phyloP scores from a whole-genome alignment of 257 asterid genomes.

The Penstemon davidsonii region DNA sequence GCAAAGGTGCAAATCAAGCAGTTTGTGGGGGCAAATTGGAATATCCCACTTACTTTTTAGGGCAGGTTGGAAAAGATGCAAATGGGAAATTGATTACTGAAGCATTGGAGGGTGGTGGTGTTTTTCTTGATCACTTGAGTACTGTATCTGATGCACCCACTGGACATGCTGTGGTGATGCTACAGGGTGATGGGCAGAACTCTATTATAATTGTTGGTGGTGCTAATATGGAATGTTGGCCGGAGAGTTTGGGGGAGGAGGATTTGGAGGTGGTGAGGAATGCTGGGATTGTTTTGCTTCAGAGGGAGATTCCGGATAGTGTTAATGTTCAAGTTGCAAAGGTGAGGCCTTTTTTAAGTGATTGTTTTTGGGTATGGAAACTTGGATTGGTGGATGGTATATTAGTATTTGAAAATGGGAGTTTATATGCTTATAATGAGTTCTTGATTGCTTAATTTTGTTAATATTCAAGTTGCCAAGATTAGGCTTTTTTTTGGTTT shows the following conservation, averaged over 20 bases:
- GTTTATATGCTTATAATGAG: background rate
- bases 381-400: constrained; percentile 2
- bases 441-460: background rate
- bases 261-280: constrained; percentile 59
- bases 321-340: constrained; percentile 86
- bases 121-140: constrained; percentile 55
- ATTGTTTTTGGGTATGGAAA: background rate
- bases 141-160: constrained; percentile 66
- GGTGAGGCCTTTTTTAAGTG: constrained; percentile 46
- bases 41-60: constrained; percentile 80
- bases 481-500: too few relatives aligned
- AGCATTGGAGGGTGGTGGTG: constrained; percentile 72
- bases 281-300: constrained; percentile 93
- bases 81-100: constrained; percentile 74
- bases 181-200: constrained; percentile 82
- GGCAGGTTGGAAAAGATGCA: constrained; percentile 89
- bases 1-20: constrained; percentile 97
- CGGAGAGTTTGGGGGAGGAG: constrained; percentile 53
- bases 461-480: too few relatives aligned
- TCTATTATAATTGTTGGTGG: constrained; percentile 92
- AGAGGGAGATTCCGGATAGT: constrained; percentile 93
- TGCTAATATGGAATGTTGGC: constrained; percentile 88
- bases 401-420: background rate
- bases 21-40: constrained; percentile 73
- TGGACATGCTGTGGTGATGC: constrained; percentile 96